Conservation (phyloP, 2,329 filamentous ascomycete genomes). For the Plenodomus tracheiphilus region DNA sequence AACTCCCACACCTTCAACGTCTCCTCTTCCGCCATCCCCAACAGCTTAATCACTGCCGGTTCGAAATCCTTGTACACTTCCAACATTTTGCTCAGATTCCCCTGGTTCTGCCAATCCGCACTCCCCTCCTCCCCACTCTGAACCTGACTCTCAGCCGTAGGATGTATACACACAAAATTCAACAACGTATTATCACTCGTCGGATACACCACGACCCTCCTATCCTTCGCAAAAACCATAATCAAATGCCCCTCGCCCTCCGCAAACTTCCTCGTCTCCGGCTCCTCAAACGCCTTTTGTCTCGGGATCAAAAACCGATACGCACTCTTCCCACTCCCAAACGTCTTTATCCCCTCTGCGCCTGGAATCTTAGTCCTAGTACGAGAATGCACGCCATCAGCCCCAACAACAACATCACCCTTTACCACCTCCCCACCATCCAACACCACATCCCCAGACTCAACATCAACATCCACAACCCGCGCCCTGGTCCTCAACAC, state of each 20-base stretch:
- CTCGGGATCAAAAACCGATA: constrained; percentile 60
- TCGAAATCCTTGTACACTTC: constrained; percentile 47
- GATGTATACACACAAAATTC: constrained; percentile 52
- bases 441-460: constrained; percentile 20
- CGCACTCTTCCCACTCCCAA: constrained; percentile 58
- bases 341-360: constrained; percentile 42
- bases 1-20: constrained; percentile 45
- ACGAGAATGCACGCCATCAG: constrained; percentile 58
- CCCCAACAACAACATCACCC: constrained; percentile 58
- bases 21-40: constrained; percentile 45
- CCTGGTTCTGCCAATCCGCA: constrained; percentile 44
- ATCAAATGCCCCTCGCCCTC: constrained; percentile 46
- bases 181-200: constrained; percentile 52
- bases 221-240: constrained; percentile 51
- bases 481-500: constrained; percentile 48
- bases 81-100: constrained; percentile 44
- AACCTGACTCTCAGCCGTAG: constrained; percentile 36
- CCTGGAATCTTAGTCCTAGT: constrained; percentile 25
- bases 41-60: constrained; percentile 38
- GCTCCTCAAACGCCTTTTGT: constrained; percentile 48
- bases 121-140: constrained; percentile 9
- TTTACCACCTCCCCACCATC: constrained; percentile 48
- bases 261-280: constrained; percentile 44
- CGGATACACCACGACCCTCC: constrained; percentile 54
- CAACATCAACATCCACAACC: constrained; percentile 50